Base-by-base conservation (phyloP, 1,284 basidiomycete species). In the Pseudozyma pruni region DNA sequence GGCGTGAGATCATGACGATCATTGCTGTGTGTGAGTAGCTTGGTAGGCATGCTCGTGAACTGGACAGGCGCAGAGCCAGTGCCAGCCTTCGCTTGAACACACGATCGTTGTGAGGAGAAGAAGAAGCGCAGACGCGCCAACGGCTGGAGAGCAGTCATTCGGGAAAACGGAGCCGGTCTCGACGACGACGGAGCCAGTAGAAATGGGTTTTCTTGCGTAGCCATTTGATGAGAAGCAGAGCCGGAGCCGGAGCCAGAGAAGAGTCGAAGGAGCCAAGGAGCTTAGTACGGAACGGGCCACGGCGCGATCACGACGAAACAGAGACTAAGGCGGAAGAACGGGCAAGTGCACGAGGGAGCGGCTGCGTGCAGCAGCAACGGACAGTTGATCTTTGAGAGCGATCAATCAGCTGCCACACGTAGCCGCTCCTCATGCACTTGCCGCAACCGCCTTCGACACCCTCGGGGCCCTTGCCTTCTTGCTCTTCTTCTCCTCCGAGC, bases 401-500 rank as follows among this genome's bases (percentile, higher is more conserved):
- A 17, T 20, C 27, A 54, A 63, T 63, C 59, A 41, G 56, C 52
- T 70, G 67, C 67, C 60, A 57, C 67, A 67, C 63, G 69, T 57
- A 72, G 63, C 60, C 55, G 64, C 59, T 61, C 55, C 64, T 68
- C 56, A 63, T 52, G 64, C 70, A 63, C 52, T 62, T 59, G 70
- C 70, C 59, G 59, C 64, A 48, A 63, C 60, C 44, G 56, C 63
- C 52, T 59, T 55, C 7, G 63, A 16, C 41, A 35, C 52, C 54
- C 68, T 74, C 43, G 43, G 44, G 32, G 59, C 56, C 51, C 62
- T 67, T 29, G 61, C 47, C 62, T 69, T 74, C 67, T 68, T 76
- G 46, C 60, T 66, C 70, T 73, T 75, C 55, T 69, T 63, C 29
- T 59, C 59, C 51, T 72, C 62, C 53, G 56, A 10, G 59, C 70